These are phyloP conservation scores for Fusarium begoniae DNA, from an alignment of 2,329 filamentous ascomycete species.

Conservation along the genomic window DNA sequence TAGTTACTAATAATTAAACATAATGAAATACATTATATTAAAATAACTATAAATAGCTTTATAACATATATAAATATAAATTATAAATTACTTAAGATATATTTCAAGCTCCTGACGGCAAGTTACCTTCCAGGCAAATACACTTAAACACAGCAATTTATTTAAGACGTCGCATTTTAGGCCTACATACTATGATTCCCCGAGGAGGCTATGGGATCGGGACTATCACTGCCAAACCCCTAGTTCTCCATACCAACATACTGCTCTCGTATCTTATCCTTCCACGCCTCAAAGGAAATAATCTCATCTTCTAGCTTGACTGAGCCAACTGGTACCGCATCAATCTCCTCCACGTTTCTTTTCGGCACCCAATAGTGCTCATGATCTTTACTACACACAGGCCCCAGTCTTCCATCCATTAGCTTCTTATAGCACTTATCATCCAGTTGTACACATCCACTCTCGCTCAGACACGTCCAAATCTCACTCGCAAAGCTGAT, in stretches of 20 bases:
- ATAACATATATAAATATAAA: too few relatives aligned
- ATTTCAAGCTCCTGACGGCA: too few relatives aligned
- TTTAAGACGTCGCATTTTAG: too few relatives aligned
- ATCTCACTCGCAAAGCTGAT: not conserved
- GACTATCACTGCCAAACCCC: not conserved
- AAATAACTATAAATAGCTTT: too few relatives aligned
- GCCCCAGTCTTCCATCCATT: not conserved
- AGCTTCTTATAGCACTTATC: not conserved
- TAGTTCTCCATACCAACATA: not conserved
- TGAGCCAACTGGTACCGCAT: not conserved
- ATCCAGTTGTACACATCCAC: not conserved
- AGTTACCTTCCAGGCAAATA: too few relatives aligned
- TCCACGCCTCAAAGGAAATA: not conserved
- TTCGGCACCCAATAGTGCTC: not conserved
- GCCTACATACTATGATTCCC: too few relatives aligned
- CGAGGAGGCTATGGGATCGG: rapidly evolving
- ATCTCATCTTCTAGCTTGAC: not conserved
- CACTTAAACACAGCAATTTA: too few relatives aligned
- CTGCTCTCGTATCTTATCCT: not conserved
- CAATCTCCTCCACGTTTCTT: not conserved
- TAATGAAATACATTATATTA: too few relatives aligned
- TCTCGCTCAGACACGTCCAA: not conserved
- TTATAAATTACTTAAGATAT: too few relatives aligned
- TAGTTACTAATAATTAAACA: too few relatives aligned
- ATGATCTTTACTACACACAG: not conserved